phyloP scores from a whole-genome alignment of 108 stramenopile genomes.

The Mediolabrus comicus region DNA sequence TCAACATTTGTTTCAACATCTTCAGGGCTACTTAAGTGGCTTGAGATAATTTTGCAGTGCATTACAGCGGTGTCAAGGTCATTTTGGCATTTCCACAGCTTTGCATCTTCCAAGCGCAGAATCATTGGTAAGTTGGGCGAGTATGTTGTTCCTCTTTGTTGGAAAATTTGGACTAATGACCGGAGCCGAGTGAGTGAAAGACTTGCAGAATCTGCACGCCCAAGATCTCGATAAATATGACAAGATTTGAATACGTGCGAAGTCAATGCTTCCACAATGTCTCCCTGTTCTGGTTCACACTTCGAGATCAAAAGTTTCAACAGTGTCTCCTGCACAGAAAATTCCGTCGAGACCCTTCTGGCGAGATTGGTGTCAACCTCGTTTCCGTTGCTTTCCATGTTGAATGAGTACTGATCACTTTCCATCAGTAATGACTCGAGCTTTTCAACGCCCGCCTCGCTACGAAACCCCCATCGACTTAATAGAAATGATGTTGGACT shows the following conservation, averaged over 20 bases:
- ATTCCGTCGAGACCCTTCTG: slow-evolving; percentile 18
- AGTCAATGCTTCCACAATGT: slow-evolving; percentile 29
- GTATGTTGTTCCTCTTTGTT: slow-evolving; percentile 3
- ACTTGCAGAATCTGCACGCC: slow-evolving; percentile 45
- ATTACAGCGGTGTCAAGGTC: slow-evolving; percentile 65
- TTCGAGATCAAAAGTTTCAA: slow-evolving; percentile 24
- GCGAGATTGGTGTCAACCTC: slow-evolving; percentile 8
- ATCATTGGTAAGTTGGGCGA: slow-evolving; percentile 23
- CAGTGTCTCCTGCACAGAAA: slow-evolving; percentile 34
- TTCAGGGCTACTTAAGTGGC: slow-evolving; percentile 34
- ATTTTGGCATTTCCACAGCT: slow-evolving; percentile 50
- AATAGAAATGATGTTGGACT: slow-evolving; percentile 5
- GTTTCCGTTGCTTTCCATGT: slow-evolving; percentile 7
- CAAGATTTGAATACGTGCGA: slow-evolving; percentile 50
- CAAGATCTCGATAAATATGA: slow-evolving; percentile 39
- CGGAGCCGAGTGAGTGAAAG: slow-evolving; percentile 30
- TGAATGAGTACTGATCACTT: slow-evolving; percentile 10
- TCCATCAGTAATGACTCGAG: slow-evolving; percentile 22
- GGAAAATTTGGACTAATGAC: slow-evolving; percentile 26
- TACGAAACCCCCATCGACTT: slow-evolving; percentile 21
- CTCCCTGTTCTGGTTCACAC: not conserved
- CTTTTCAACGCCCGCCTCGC: slow-evolving; percentile 10
- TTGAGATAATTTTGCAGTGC: slow-evolving; percentile 53
- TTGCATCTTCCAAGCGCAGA: slow-evolving; percentile 76
- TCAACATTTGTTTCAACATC: slow-evolving; percentile 9